Conservation (phyloP, 352 stramenopile genomes). For the Phytophthora idaei region DNA sequence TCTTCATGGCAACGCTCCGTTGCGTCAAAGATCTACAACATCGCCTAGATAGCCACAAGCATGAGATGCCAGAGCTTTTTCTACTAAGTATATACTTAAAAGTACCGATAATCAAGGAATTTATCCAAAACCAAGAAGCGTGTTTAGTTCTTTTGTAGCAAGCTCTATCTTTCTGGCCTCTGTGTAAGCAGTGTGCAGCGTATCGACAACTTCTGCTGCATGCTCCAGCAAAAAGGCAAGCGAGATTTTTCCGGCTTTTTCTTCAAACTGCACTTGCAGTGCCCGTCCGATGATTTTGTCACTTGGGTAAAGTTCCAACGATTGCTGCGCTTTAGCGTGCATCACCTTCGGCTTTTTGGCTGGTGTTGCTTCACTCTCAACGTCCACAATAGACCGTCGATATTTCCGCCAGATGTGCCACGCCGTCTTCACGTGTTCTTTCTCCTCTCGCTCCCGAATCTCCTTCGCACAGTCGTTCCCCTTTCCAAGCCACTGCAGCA, state of each 20-base stretch:
- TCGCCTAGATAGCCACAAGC: no score
- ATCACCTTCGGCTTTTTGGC: conserved; percentile 15
- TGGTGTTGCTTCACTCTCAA: conserved; percentile 16
- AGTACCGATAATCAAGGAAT: background rate
- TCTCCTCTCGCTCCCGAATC: conserved; percentile 54
- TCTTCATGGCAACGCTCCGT: conserved; percentile 11
- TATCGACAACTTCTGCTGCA: conserved; percentile 48
- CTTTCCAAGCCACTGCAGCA: conserved; percentile 57
- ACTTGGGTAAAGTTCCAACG: conserved; percentile 64
- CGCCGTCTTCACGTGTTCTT: conserved; percentile 68
- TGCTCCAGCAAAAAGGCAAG: conserved; percentile 50
- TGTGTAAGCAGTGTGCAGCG: conserved; percentile 53
- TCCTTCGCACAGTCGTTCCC: conserved; percentile 13
- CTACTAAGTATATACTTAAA: no score
- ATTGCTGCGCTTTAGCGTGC: conserved; percentile 60
- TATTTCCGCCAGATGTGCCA: conserved; percentile 82
- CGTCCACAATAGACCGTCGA: conserved; percentile 37
- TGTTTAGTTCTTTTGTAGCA: background rate
- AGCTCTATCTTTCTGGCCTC: conserved; percentile 34
- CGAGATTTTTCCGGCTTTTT: conserved; percentile 36
- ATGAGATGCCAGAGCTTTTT: no score
- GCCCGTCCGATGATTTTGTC: conserved; percentile 63
- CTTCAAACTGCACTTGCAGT: conserved; percentile 47
- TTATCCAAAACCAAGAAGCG: background rate
- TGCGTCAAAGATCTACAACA: background rate